Evolutionary conservation across 1,284 basidiomycete species (phyloP).

Genomic region (Lentinula novae-zelandiae): DNA sequence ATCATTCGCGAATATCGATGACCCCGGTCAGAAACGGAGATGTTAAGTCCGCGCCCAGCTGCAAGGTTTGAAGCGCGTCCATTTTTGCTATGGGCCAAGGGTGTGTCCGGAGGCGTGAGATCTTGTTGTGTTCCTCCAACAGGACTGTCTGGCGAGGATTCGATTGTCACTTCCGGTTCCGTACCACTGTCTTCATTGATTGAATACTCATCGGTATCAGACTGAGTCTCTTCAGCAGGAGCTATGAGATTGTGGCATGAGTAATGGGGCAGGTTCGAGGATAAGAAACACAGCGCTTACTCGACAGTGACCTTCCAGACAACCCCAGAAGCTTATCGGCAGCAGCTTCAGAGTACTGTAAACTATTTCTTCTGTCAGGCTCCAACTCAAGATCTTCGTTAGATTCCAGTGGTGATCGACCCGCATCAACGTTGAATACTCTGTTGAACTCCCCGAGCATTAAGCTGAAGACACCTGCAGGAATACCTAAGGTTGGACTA

Average conservation of each 20-base stretch:
- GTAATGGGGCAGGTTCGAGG: slow-evolving; percentile 17
- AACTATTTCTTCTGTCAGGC: slow-evolving; percentile 65
- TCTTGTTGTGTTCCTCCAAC: slow-evolving; percentile 20
- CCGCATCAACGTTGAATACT: slow-evolving; percentile 75
- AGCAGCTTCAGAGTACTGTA: slow-evolving; percentile 73
- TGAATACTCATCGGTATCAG: slow-evolving; percentile 62
- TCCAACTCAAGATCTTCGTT: slow-evolving; percentile 20
- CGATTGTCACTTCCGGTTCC: slow-evolving; percentile 54
- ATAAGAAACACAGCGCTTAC: slow-evolving; percentile 36
- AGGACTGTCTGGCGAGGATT: slow-evolving; percentile 48
- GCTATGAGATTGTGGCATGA: slow-evolving; percentile 28
- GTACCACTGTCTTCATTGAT: slow-evolving; percentile 62
- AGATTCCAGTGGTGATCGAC: slow-evolving; percentile 33
- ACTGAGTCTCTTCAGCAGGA: slow-evolving; percentile 56
- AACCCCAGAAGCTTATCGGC: slow-evolving; percentile 76
- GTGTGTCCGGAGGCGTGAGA: slow-evolving; percentile 34
- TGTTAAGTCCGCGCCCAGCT: slow-evolving; percentile 67
- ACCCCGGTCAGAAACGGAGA: slow-evolving; percentile 50
- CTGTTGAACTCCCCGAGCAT: slow-evolving; percentile 90
- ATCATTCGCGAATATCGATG: slow-evolving; percentile 59
- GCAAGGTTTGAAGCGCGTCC: slow-evolving; percentile 55
- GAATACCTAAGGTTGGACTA: slow-evolving; percentile 92
- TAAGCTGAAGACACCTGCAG: slow-evolving; percentile 90
- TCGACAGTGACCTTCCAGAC: slow-evolving; percentile 57
- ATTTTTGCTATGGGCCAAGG: slow-evolving; percentile 30